These are phyloP conservation scores for Houttuynia cordata DNA, from an alignment of 164 flowering plant genomes.

Conservation along the genomic window DNA sequence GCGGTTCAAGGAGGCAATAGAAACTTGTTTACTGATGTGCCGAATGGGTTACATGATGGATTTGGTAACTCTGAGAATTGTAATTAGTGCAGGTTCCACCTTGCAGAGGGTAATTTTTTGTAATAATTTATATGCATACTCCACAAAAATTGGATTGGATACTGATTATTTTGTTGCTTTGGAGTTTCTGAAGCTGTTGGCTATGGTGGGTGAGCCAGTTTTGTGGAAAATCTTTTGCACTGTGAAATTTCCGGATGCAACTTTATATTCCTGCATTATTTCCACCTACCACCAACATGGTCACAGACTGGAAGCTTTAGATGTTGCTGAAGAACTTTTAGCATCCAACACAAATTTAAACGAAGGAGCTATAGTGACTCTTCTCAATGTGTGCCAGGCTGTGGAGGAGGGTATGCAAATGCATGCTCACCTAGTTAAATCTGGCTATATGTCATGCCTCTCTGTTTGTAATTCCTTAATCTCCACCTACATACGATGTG, in stretches of 20 bases:
- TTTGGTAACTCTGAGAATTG: conserved; percentile 5
- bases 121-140: conserved; percentile 3
- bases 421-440: conserved; percentile 10
- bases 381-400: conserved; percentile 9
- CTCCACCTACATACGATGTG: conserved; percentile 18
- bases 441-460: conserved; percentile 8
- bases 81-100: conserved; percentile 1
- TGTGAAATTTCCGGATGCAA: conserved; percentile 1
- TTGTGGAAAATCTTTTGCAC: conserved; percentile 7
- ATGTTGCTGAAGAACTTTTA: conserved; percentile 4
- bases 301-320: conserved; percentile 9
- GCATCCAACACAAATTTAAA: conserved; percentile 1
- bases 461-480: conserved; percentile 11
- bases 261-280: conserved; percentile 6
- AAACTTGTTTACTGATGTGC: conserved; percentile 3
- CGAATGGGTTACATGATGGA: conserved; percentile 4
- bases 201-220: conserved; percentile 3
- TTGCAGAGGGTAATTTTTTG: conserved; percentile 1
- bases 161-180: conserved; percentile 1
- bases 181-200: conserved; percentile 2
- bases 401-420: conserved; percentile 15
- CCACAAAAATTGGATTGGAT: conserved; percentile 7
- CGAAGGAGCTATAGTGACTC: conserved; percentile 11
- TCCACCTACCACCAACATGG: conserved; percentile 5
- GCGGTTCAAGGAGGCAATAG: neutral